Evolutionary conservation across 495 filamentous ascomycete genomes (phyloP).

Genomic region (Halenospora varia): DNA sequence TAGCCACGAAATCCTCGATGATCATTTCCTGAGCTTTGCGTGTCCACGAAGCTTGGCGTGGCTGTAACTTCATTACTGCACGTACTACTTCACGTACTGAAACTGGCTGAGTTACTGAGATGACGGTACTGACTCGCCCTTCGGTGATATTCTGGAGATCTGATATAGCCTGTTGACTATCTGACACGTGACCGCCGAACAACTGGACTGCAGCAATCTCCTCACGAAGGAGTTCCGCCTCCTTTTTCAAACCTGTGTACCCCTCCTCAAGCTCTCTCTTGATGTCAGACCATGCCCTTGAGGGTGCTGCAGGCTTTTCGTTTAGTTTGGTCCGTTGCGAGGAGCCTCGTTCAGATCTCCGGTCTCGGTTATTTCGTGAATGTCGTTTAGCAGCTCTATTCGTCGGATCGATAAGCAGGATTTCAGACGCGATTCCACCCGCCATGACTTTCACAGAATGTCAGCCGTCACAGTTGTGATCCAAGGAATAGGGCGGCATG

Average conservation of each 20-base stretch:
- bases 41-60: too few relatives aligned
- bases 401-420: not conserved
- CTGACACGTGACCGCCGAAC: not conserved
- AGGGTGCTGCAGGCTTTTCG: too few relatives aligned
- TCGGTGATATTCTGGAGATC: not conserved
- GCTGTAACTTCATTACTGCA: not conserved
- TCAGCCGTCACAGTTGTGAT: not conserved
- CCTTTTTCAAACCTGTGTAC: not conserved
- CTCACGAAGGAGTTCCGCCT: not conserved
- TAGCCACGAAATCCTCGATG: slow-evolving; percentile 3
- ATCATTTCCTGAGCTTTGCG: not conserved
- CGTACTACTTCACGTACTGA: not conserved
- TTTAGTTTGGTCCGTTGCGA: too few relatives aligned
- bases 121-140: not conserved
- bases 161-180: not conserved
- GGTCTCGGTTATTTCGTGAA: not conserved
- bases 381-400: not conserved
- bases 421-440: not conserved
- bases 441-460: not conserved
- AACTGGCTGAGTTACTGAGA: not conserved
- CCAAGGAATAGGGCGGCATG: too few relatives aligned
- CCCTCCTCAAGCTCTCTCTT: not conserved
- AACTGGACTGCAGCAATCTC: not conserved
- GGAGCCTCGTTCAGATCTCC: too few relatives aligned
- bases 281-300: not conserved